phyloP scores from a whole-genome alignment of 768 basidiomycete genomes.

The Mycena vitilis region DNA sequence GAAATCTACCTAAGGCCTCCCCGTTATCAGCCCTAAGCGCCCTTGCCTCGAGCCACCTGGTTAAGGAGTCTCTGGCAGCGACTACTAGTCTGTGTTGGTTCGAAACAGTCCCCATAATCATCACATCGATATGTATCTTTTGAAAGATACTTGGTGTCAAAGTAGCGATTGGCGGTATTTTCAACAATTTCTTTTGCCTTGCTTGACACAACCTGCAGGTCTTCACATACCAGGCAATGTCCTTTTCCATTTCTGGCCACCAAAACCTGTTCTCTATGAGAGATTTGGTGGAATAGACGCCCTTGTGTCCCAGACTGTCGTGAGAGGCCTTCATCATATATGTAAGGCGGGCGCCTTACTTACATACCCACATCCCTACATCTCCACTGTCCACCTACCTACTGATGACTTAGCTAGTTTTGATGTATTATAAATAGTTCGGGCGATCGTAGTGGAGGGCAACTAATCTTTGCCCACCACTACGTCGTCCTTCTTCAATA shows the following conservation, averaged over 20 bases:
- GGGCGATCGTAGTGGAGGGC: neutral
- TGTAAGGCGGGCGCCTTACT: too few relatives aligned
- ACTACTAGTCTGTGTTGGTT: neutral
- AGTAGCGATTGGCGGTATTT: slow-evolving; percentile 44
- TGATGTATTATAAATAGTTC: too few relatives aligned
- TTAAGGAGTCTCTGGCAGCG: neutral
- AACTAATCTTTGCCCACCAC: slow-evolving; percentile 2
- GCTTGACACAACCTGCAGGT: slow-evolving; percentile 50
- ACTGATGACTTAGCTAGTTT: too few relatives aligned
- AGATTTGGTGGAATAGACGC: slow-evolving; percentile 16
- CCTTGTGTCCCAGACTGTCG: slow-evolving; percentile 36
- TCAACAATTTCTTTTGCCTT: slow-evolving; percentile 35
- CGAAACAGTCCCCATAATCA: slow-evolving; percentile 38
- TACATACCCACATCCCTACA: too few relatives aligned
- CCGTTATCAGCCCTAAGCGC: slow-evolving; percentile 6
- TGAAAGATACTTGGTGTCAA: slow-evolving; percentile 42
- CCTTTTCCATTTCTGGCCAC: slow-evolving; percentile 38
- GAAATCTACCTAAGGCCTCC: neutral
- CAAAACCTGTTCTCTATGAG: slow-evolving; percentile 35
- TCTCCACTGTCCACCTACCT: too few relatives aligned
- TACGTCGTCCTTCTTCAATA: neutral
- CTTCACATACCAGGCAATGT: slow-evolving; percentile 45
- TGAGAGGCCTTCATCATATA: slow-evolving; percentile 31
- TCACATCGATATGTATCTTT: slow-evolving; percentile 44
- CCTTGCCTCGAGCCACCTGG: neutral